Evolutionary conservation across 1,284 basidiomycete species (phyloP).

Genomic region (Volvariella volvacea): DNA sequence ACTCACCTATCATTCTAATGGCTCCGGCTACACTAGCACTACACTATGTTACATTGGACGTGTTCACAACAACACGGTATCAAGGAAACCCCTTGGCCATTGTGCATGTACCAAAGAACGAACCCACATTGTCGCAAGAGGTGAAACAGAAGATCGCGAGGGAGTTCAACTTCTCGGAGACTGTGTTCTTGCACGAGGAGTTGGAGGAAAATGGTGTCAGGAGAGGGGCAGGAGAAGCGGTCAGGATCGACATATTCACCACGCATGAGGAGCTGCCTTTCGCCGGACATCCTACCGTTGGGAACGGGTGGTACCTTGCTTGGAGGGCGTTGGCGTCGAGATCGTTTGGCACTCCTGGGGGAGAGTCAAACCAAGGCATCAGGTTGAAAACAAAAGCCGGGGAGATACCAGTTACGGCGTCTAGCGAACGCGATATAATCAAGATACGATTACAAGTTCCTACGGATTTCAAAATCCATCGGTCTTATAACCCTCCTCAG

Average conservation of each 20-base stretch:
- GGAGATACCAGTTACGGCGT: slow-evolving; percentile 24
- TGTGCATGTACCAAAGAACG: slow-evolving; percentile 24
- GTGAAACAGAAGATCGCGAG: slow-evolving; percentile 35
- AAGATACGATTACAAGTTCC: slow-evolving; percentile 30
- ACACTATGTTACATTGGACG: slow-evolving; percentile 23
- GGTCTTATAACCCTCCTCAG: slow-evolving; percentile 15
- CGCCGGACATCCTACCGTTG: slow-evolving; percentile 39
- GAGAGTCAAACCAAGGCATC: background rate
- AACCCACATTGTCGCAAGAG: slow-evolving; percentile 21
- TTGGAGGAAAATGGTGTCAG: slow-evolving; percentile 8
- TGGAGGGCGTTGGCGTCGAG: slow-evolving; percentile 1
- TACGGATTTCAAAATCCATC: slow-evolving; percentile 33
- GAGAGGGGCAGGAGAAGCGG: slow-evolving; percentile 8
- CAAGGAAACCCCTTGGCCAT: slow-evolving; percentile 38
- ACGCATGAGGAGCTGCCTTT: slow-evolving; percentile 32
- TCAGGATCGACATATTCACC: slow-evolving; percentile 36
- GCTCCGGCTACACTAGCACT: no score
- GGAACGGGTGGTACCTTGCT: slow-evolving; percentile 32
- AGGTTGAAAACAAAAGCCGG: slow-evolving; percentile 32
- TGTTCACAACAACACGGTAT: slow-evolving; percentile 33
- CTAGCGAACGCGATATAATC: no score
- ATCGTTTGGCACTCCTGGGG: no score
- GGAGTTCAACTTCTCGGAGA: slow-evolving; percentile 43
- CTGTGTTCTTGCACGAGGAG: slow-evolving; percentile 32
- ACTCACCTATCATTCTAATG: no score